Evolutionary conservation across 495 filamentous ascomycete species (phyloP).

Genomic region (Eremomyces bilateralis): DNA sequence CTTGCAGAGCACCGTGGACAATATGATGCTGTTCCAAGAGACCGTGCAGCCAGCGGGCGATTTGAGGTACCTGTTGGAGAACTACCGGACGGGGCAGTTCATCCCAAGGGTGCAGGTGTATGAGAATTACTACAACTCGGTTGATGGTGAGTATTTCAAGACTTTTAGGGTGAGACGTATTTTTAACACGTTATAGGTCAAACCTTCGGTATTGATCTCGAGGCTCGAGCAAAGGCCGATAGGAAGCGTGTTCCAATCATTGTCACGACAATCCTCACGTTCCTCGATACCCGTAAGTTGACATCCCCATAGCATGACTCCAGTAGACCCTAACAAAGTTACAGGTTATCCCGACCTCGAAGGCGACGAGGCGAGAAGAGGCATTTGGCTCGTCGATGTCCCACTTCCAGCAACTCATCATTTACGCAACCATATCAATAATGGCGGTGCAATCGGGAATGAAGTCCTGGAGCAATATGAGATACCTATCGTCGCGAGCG

Average conservation of each 20-base stretch:
- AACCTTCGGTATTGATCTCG: slow-evolving; percentile 92
- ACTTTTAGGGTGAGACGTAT: neutral
- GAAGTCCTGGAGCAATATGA: slow-evolving; percentile 71
- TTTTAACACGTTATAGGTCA: slow-evolving; percentile 39
- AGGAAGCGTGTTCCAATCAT: slow-evolving; percentile 86
- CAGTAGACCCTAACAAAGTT: too few species aligned
- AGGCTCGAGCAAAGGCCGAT: slow-evolving; percentile 79
- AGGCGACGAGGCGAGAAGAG: slow-evolving; percentile 80
- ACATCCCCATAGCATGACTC: too few species aligned
- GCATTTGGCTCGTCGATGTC: slow-evolving; percentile 87
- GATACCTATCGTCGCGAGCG: slow-evolving; percentile 78
- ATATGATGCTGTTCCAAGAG: slow-evolving; percentile 98
- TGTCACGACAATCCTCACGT: slow-evolving; percentile 80
- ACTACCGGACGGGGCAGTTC: slow-evolving; percentile 87
- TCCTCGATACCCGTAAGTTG: slow-evolving; percentile 60
- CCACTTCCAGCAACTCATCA: slow-evolving; percentile 70
- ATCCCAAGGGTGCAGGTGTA: slow-evolving; percentile 80
- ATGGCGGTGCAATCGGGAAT: slow-evolving; percentile 57
- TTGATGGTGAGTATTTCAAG: slow-evolving; percentile 35
- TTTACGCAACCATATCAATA: slow-evolving; percentile 63
- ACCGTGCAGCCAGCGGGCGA: slow-evolving; percentile 86
- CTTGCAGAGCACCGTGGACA: slow-evolving; percentile 82
- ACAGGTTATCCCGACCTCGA: slow-evolving; percentile 86
- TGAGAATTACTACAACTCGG: slow-evolving; percentile 97
- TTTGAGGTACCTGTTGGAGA: slow-evolving; percentile 88